These are phyloP conservation scores for Pelargonium fulgidum DNA, from an alignment of 441 rosid genomes.

Conservation along the genomic window DNA sequence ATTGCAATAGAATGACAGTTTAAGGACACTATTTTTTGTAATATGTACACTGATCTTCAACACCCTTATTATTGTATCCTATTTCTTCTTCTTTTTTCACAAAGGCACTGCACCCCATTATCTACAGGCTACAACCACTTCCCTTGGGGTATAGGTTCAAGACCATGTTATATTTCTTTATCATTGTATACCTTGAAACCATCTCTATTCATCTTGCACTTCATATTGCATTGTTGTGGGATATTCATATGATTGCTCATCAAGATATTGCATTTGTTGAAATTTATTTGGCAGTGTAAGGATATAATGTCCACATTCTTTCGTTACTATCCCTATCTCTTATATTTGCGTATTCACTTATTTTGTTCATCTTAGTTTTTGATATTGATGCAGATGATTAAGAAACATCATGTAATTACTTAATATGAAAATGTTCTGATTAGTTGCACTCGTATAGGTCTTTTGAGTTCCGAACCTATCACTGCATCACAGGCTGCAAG, in stretches of 20 bases:
- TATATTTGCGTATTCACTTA: background rate
- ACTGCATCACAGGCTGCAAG: constrained; percentile 53
- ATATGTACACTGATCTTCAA: background rate
- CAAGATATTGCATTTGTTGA: background rate
- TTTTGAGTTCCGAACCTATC: constrained; percentile 44
- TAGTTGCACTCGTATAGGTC: constrained; percentile 41
- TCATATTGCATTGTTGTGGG: background rate
- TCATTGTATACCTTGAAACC: background rate
- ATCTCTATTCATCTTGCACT: constrained; percentile 1
- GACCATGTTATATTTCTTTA: constrained; percentile 2
- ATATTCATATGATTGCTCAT: background rate
- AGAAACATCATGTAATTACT: background rate
- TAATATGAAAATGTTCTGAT: constrained; percentile 19
- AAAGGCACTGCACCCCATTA: background rate
- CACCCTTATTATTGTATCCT: background rate
- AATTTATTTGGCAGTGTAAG: background rate
- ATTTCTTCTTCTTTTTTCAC: background rate
- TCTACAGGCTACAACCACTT: background rate
- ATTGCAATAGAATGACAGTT: too few relatives aligned
- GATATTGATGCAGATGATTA: background rate
- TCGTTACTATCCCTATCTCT: background rate
- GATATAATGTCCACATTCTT: background rate
- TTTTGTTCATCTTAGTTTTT: background rate
- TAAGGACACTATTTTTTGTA: background rate
- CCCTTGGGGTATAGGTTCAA: background rate